Percentiles rank a stretch among this genome's conserved stretches.
Evolutionary conservation across 2,329 filamentous ascomycete species (phyloP).

Genomic region (Canariomyces notabilis): DNA sequence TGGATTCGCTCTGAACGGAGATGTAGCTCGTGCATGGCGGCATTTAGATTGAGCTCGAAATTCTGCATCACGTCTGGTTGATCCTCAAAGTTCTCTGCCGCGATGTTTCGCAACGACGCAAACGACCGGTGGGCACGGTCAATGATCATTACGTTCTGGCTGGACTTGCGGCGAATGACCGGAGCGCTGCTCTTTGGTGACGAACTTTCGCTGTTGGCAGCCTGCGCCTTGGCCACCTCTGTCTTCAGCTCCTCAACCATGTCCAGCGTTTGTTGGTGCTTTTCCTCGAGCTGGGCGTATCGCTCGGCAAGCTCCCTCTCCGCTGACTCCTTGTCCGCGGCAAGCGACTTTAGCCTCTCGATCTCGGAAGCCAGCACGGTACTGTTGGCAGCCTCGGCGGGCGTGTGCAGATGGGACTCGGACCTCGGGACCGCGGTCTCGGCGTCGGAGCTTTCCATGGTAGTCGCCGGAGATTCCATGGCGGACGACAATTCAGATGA

Average conservation of each 20-base stretch:
- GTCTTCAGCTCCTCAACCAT: conserved; percentile 88
- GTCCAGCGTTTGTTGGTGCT: conserved; percentile 76
- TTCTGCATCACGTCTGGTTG: conserved; percentile 82
- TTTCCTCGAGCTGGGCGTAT: conserved; percentile 76
- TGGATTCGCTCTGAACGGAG: conserved; percentile 83
- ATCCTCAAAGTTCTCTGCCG: conserved; percentile 75
- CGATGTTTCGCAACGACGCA: conserved; percentile 82
- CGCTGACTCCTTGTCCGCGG: conserved; percentile 70
- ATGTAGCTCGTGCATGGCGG: conserved; percentile 89
- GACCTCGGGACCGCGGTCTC: conserved; percentile 49
- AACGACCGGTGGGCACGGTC: conserved; percentile 91
- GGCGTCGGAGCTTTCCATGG: conserved; percentile 53
- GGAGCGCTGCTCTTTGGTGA: conserved; percentile 63
- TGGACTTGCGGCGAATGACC: conserved; percentile 90
- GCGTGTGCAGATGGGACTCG: conserved; percentile 11
- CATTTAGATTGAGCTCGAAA: conserved; percentile 87
- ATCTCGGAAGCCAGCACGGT: conserved; percentile 55
- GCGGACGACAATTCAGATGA: conserved; percentile 90
- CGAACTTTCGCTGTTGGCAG: conserved; percentile 45
- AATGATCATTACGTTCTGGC: conserved; percentile 78
- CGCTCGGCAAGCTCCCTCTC: conserved; percentile 68
- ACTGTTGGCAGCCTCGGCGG: conserved; percentile 9
- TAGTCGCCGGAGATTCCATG: conserved; percentile 66
- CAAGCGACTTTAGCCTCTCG: conserved; percentile 62
- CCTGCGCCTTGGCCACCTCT: conserved; percentile 74